Conservation (phyloP, 2,329 filamentous ascomycete genomes). For the Stemphylium vesicarium region DNA sequence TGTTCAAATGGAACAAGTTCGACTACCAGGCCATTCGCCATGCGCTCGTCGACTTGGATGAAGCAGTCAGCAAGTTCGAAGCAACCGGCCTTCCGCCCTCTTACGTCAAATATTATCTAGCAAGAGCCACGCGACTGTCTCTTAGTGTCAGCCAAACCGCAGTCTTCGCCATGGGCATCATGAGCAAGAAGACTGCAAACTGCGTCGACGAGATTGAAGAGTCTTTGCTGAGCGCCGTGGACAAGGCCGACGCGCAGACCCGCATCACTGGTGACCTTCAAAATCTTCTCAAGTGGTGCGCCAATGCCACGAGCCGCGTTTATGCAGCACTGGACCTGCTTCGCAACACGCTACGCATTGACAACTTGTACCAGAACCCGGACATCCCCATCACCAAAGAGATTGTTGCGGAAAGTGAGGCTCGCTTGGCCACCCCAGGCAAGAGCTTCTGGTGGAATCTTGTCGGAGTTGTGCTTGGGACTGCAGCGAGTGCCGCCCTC, state of each 20-base stretch:
- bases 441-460: conserved; percentile 1
- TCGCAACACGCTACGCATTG: background rate
- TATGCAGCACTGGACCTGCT: conserved; percentile 25
- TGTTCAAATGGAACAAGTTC: conserved; percentile 24
- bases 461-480: background rate
- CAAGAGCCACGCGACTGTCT: conserved; percentile 10
- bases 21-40: conserved; percentile 8
- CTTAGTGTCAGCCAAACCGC: conserved; percentile 18
- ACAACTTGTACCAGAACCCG: background rate
- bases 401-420: conserved; percentile 3
- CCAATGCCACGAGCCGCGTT: conserved; percentile 16
- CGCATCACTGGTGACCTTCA: conserved; percentile 18
- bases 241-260: conserved; percentile 8
- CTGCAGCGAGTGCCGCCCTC: background rate
- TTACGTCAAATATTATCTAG: conserved; percentile 1
- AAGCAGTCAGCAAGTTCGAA: conserved; percentile 3
- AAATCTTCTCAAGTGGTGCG: conserved; percentile 23
- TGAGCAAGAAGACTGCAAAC: conserved; percentile 18
- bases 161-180: conserved; percentile 14
- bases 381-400: conserved; percentile 1
- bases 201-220: conserved; percentile 18
- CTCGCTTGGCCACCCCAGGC: background rate
- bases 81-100: background rate
- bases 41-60: conserved; percentile 10
- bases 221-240: conserved; percentile 7